A percentile compares a stretch with the other conserved stretches of the same genome.
Conservation (phyloP, 257 asterid species). For the Sherardia arvensis region DNA sequence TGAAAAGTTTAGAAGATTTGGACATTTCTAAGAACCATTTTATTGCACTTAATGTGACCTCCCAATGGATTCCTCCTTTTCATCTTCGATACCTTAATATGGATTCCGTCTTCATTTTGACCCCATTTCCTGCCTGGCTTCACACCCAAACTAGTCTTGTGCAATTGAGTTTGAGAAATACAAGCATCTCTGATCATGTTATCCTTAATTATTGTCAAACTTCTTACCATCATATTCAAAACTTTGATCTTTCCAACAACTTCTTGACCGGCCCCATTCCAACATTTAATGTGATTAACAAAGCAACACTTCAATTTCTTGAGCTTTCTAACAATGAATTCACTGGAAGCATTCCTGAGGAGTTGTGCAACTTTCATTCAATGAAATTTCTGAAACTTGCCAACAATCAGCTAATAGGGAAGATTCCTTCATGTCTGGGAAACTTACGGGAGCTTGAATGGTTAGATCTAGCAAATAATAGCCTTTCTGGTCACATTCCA, state of each 20-base stretch:
- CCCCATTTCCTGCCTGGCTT: neutral
- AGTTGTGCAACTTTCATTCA: no score
- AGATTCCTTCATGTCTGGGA: no score
- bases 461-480: constrained; percentile 1
- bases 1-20: neutral
- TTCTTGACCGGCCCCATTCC: neutral
- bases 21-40: neutral
- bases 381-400: no score
- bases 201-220: neutral
- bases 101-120: neutral
- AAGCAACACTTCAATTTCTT: no score
- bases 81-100: constrained; percentile 3
- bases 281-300: no score
- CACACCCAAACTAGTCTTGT: neutral
- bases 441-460: no score
- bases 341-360: no score
- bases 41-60: constrained; percentile 8
- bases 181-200: neutral
- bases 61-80: neutral
- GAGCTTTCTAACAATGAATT: no score
- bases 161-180: neutral
- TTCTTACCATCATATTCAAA: neutral
- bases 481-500: no score
- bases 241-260: neutral
- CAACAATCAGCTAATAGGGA: no score